Evolutionary conservation across 1,139 yeast genomes (phyloP).

Genomic region (Candida sp.): DNA sequence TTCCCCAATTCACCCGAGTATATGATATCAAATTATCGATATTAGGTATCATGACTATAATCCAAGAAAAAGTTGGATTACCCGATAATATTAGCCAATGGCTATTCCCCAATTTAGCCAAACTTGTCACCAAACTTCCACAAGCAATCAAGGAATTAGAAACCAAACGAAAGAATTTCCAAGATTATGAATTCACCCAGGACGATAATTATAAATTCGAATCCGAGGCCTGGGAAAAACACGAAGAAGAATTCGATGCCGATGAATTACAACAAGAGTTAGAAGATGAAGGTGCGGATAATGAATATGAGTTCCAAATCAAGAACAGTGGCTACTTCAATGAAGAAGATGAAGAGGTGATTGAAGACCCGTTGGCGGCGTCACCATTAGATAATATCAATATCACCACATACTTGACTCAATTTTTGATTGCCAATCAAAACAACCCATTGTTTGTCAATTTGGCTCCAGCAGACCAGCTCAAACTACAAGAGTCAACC

Average conservation of each 20-base stretch:
- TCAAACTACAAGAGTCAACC: not conserved
- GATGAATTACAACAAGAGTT: conserved; percentile 23
- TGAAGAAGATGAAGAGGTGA: conserved; percentile 53
- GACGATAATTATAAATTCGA: conserved; percentile 11
- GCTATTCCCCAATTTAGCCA: conserved; percentile 7
- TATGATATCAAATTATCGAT: conserved; percentile 77
- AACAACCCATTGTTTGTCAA: conserved; percentile 4
- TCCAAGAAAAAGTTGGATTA: conserved; percentile 12
- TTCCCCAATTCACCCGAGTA: conserved; percentile 64
- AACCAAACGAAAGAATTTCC: conserved; percentile 50
- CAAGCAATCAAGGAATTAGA: conserved; percentile 64
- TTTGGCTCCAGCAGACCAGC: not conserved
- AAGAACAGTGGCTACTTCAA: conserved; percentile 36
- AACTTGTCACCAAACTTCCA: conserved; percentile 55
- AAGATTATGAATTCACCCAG: conserved; percentile 34
- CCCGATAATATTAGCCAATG: not conserved
- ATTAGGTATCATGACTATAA: conserved; percentile 55
- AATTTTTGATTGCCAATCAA: conserved; percentile 11
- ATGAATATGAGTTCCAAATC: conserved; percentile 36
- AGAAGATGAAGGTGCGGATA: conserved; percentile 34
- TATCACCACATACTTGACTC: conserved; percentile 37
- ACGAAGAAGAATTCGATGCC: conserved; percentile 15
- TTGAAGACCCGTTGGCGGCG: conserved; percentile 79
- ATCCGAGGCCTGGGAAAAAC: conserved; percentile 22
- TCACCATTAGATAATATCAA: conserved; percentile 76